Evolutionary conservation across 495 filamentous ascomycete species (phyloP).

Genomic region (Sporormia fimetaria): DNA sequence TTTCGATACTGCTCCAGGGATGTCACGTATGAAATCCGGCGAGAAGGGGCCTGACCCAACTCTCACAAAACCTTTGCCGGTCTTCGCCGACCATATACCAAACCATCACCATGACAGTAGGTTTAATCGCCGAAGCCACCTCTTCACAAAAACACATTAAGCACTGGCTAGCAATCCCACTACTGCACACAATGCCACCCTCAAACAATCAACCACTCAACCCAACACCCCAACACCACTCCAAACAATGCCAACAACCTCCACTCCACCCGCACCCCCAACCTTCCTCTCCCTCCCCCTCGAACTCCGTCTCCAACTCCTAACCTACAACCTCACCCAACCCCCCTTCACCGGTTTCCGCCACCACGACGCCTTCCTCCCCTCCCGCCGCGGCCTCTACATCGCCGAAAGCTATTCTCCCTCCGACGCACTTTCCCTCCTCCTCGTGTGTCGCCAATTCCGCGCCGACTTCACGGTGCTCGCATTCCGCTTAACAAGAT

Average conservation of each 20-base stretch:
- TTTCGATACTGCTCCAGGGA: too few relatives aligned
- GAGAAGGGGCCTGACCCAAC: too few relatives aligned
- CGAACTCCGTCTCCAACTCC: slow-evolving; percentile 27
- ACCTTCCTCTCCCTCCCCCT: slow-evolving; percentile 25
- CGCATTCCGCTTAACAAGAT: slow-evolving; percentile 21
- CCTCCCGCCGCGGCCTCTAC: slow-evolving; percentile 5
- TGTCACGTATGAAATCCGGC: too few relatives aligned
- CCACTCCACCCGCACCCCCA: neutral
- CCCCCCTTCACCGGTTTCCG: slow-evolving; percentile 7
- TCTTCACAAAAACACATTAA: too few relatives aligned
- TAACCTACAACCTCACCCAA: slow-evolving; percentile 18
- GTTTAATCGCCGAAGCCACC: too few relatives aligned
- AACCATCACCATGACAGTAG: too few relatives aligned
- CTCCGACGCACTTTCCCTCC: slow-evolving; percentile 9
- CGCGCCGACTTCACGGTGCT: slow-evolving; percentile 22
- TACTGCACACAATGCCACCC: too few relatives aligned
- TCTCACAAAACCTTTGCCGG: too few relatives aligned
- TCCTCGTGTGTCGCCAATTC: slow-evolving; percentile 27
- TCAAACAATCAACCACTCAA: too few relatives aligned
- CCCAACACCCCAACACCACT: neutral
- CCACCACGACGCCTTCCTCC: neutral
- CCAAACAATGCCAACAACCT: neutral
- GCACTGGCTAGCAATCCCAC: too few relatives aligned
- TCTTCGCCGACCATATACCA: too few relatives aligned
- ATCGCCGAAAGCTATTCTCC: slow-evolving; percentile 22